phyloP scores from a whole-genome alignment of 2,329 filamentous ascomycete species.

The Ophidiomyces ophidiicola region DNA sequence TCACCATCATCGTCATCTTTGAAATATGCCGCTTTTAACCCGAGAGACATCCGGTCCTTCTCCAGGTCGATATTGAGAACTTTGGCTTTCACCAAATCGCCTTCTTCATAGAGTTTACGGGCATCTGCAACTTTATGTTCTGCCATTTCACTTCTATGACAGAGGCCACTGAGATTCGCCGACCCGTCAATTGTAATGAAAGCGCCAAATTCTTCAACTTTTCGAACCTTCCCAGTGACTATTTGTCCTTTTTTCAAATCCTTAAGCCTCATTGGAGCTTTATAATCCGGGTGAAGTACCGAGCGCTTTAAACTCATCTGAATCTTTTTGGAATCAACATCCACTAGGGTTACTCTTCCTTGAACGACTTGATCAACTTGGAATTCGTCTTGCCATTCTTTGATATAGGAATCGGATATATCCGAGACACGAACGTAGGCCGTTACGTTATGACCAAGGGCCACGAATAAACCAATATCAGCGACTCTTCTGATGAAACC shows the following conservation, averaged over 20 bases:
- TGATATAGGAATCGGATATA: slow-evolving; percentile 79
- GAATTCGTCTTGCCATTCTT: slow-evolving; percentile 88
- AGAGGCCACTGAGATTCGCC: slow-evolving; percentile 79
- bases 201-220: slow-evolving; percentile 88
- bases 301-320: slow-evolving; percentile 83
- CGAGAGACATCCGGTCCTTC: slow-evolving; percentile 72
- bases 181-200: slow-evolving; percentile 86
- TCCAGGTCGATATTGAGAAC: slow-evolving; percentile 64
- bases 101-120: slow-evolving; percentile 77
- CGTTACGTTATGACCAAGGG: slow-evolving; percentile 66
- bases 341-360: slow-evolving; percentile 66
- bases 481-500: slow-evolving; percentile 87
- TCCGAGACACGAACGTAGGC: slow-evolving; percentile 77
- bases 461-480: slow-evolving; percentile 79
- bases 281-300: slow-evolving; percentile 65
- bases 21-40: slow-evolving; percentile 87
- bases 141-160: slow-evolving; percentile 84
- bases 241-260: slow-evolving; percentile 69
- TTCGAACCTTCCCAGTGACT: slow-evolving; percentile 80
- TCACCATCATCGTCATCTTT: slow-evolving; percentile 44
- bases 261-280: slow-evolving; percentile 57
- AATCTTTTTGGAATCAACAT: slow-evolving; percentile 55
- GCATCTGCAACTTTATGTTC: slow-evolving; percentile 71
- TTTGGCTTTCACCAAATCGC: slow-evolving; percentile 86
- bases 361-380: slow-evolving; percentile 82